Evolutionary conservation across 805 yeast genomes (phyloP).

Genomic region (Kluyveromyces aestuarii): DNA sequence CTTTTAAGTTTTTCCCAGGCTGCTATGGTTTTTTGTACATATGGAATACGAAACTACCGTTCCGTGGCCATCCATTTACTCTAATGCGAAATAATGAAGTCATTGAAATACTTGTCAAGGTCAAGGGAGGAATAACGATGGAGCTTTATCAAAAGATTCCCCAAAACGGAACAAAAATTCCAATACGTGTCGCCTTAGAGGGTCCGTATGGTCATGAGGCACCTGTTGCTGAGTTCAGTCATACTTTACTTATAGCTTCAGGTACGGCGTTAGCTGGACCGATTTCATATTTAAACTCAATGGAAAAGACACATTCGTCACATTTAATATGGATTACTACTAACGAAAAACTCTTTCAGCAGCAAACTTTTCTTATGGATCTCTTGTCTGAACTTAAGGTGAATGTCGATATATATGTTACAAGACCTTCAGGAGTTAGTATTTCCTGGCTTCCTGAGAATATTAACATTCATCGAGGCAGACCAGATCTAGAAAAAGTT

Average conservation of each 20-base stretch:
- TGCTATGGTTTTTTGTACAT: constrained; percentile 8
- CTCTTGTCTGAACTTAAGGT: background rate
- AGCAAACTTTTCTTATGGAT: constrained; percentile 1
- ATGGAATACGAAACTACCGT: constrained; percentile 25
- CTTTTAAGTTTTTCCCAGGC: constrained; percentile 8
- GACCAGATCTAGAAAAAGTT: constrained; percentile 3
- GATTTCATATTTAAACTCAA: constrained; percentile 4
- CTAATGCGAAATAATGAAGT: constrained; percentile 32
- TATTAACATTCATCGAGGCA: constrained; percentile 2
- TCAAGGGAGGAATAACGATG: constrained; percentile 40
- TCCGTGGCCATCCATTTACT: constrained; percentile 55
- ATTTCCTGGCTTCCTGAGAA: constrained; percentile 1
- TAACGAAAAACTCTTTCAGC: constrained; percentile 3
- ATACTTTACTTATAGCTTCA: constrained; percentile 56
- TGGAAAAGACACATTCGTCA: background rate
- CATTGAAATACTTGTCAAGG: constrained; percentile 34
- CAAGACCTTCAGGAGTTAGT: constrained; percentile 2
- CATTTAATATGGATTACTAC: constrained; percentile 8
- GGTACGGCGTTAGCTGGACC: constrained; percentile 69
- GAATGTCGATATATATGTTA: constrained; percentile 4
- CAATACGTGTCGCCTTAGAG: constrained; percentile 38
- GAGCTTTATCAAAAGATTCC: constrained; percentile 24
- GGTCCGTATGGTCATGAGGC: constrained; percentile 62
- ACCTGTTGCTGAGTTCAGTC: constrained; percentile 41
- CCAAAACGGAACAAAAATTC: constrained; percentile 14